Evolutionary conservation across 2,329 filamentous ascomycete genomes (phyloP).

Genomic region (Kalaharituber pfeilii): DNA sequence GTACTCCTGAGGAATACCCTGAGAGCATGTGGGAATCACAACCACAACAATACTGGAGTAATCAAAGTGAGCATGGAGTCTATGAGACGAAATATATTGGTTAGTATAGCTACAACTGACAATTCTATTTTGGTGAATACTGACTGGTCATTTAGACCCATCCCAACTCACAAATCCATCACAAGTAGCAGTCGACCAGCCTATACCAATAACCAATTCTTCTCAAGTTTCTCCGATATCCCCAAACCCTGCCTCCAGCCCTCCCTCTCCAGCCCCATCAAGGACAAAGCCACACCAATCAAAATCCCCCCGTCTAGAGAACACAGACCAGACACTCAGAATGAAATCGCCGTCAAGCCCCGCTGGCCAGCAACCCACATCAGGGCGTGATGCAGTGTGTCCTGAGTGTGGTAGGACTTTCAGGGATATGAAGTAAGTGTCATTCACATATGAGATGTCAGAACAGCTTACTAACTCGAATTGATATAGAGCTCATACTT

Average conservation of each 20-base stretch:
- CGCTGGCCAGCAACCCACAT: conserved; percentile 6
- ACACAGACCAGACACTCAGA: conserved; percentile 9
- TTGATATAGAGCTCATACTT: conserved; percentile 72
- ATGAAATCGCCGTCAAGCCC: conserved; percentile 8
- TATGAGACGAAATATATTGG: too few relatives aligned
- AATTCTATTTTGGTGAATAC: background rate
- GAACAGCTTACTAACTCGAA: background rate
- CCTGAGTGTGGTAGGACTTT: conserved; percentile 22
- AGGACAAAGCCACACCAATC: conserved; percentile 12
- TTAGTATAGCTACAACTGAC: too few relatives aligned
- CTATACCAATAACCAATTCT: conserved; percentile 12
- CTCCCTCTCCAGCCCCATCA: conserved; percentile 12
- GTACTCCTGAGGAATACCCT: conserved; percentile 7
- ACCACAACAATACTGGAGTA: conserved; percentile 5
- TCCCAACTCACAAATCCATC: conserved; percentile 6
- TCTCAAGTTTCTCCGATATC: conserved; percentile 8
- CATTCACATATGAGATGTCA: background rate
- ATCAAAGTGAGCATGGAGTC: too few relatives aligned
- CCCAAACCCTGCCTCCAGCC: conserved; percentile 7
- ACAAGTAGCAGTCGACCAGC: conserved; percentile 14
- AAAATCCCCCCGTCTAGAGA: conserved; percentile 11
- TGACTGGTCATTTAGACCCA: background rate
- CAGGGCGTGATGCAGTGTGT: conserved; percentile 22
- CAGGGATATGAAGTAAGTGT: conserved; percentile 16
- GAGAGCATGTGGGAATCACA: conserved; percentile 14